Evolutionary conservation across 2,329 filamentous ascomycete genomes (phyloP).

Genomic region (Ophiostoma montium): DNA sequence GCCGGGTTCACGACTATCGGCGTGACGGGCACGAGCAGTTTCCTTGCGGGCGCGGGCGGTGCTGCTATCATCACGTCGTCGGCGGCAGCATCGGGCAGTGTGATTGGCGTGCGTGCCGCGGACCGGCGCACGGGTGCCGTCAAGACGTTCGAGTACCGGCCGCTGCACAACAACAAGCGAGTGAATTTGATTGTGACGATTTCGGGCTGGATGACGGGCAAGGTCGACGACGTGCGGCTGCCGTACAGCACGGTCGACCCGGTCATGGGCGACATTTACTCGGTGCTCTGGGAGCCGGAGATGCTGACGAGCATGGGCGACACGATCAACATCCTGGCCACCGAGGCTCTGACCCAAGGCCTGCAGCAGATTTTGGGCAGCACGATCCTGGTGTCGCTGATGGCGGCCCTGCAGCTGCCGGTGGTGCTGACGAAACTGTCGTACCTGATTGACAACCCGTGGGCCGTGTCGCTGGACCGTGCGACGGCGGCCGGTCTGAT

Average conservation of each 20-base stretch:
- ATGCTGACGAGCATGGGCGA: conserved; percentile 97
- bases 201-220: conserved; percentile 97
- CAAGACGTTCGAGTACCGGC: conserved; percentile 91
- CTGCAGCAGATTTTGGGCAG: conserved; percentile 88
- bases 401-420: conserved; percentile 87
- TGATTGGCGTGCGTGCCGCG: conserved; percentile 78
- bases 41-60: conserved; percentile 81
- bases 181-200: conserved; percentile 93
- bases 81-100: conserved; percentile 71
- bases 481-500: conserved; percentile 82
- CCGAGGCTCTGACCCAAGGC: conserved; percentile 91
- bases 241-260: conserved; percentile 95
- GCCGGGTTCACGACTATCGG: conserved; percentile 93
- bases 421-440: conserved; percentile 85
- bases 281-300: conserved; percentile 92
- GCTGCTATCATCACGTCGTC: conserved; percentile 88
- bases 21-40: conserved; percentile 73
- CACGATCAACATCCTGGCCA: conserved; percentile 95
- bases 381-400: conserved; percentile 75
- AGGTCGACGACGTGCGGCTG: conserved; percentile 87
- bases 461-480: conserved; percentile 89
- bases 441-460: conserved; percentile 96
- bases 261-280: conserved; percentile 97
- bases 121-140: conserved; percentile 79
- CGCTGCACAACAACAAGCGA: conserved; percentile 93